phyloP scores from a whole-genome alignment of 2,329 filamentous ascomycete genomes.

The Phyllosticta citrichinensis region DNA sequence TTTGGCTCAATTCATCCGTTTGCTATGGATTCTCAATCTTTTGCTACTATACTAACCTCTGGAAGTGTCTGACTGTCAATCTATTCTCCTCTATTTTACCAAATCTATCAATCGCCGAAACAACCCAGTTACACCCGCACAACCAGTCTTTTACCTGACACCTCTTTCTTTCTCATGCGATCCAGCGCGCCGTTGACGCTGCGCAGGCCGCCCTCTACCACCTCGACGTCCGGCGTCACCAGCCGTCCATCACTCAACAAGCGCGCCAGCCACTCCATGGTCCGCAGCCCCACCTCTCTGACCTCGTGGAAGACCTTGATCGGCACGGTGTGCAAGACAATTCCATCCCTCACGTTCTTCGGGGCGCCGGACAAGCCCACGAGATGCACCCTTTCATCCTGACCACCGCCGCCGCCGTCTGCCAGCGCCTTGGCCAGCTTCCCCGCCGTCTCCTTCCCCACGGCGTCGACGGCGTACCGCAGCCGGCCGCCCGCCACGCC shows the following conservation, averaged over 20 bases:
- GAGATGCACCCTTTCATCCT: slow-evolving; percentile 40
- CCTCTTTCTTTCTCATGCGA: slow-evolving; percentile 53
- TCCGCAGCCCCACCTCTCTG: slow-evolving; percentile 49
- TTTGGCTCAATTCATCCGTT: neutral
- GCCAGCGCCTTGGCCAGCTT: neutral
- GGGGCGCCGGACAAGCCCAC: slow-evolving; percentile 60
- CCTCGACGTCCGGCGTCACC: slow-evolving; percentile 55
- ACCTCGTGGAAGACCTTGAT: slow-evolving; percentile 69
- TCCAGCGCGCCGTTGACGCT: slow-evolving; percentile 59
- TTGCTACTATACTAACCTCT: neutral
- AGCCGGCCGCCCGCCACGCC: neutral
- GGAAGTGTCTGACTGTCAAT: neutral
- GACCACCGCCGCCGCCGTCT: too few relatives aligned
- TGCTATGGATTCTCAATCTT: neutral
- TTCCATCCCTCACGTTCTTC: slow-evolving; percentile 40
- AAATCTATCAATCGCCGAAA: too few relatives aligned
- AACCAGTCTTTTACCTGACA: slow-evolving; percentile 59
- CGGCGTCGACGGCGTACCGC: neutral
- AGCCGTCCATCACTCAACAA: slow-evolving; percentile 47
- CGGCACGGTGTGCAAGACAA: slow-evolving; percentile 55
- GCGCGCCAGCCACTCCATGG: slow-evolving; percentile 58
- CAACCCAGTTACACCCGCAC: slow-evolving; percentile 33
- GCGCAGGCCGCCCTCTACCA: slow-evolving; percentile 51
- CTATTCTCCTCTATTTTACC: neutral
- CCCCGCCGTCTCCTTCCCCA: neutral